Percentiles rank a stretch among this genome's conserved stretches.
Evolutionary conservation across 169 alveolate species (phyloP).

Genomic region (Plasmodium reichenowi): DNA sequence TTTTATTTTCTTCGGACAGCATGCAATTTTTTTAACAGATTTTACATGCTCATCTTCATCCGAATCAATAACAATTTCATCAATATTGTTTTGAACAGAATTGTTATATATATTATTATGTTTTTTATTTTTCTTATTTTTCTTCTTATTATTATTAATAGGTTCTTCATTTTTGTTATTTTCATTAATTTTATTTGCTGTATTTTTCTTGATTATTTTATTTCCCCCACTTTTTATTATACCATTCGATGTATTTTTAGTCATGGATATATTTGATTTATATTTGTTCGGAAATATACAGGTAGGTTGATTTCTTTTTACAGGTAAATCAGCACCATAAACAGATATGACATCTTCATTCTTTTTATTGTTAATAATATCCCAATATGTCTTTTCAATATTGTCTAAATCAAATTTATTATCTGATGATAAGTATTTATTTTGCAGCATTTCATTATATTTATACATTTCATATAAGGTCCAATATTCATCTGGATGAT

Average conservation of each 20-base stretch:
- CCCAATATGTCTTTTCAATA: slow-evolving; percentile 82
- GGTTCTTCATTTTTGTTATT: neutral
- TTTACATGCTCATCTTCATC: no score
- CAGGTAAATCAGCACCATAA: slow-evolving; percentile 85
- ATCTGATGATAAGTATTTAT: neutral
- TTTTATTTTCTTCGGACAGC: neutral
- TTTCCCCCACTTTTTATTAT: neutral
- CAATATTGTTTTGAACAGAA: no score
- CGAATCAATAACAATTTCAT: no score
- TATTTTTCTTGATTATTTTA: neutral
- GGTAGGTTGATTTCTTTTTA: slow-evolving; percentile 74
- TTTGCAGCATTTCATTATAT: slow-evolving; percentile 44
- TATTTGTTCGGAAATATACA: slow-evolving; percentile 31
- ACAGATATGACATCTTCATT: slow-evolving; percentile 67
- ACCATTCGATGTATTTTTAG: no score
- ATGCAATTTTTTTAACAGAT: no score
- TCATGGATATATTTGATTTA: neutral
- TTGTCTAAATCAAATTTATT: slow-evolving; percentile 10
- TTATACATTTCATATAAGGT: slow-evolving; percentile 50
- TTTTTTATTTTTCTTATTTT: no score
- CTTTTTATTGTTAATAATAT: slow-evolving; percentile 75
- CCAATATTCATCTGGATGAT: slow-evolving; percentile 54
- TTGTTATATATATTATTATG: neutral
- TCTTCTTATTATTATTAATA: neutral
- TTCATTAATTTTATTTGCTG: neutral